Evolutionary conservation across 2,329 filamentous ascomycete genomes (phyloP).

Genomic region (Elsinoe fawcettii): DNA sequence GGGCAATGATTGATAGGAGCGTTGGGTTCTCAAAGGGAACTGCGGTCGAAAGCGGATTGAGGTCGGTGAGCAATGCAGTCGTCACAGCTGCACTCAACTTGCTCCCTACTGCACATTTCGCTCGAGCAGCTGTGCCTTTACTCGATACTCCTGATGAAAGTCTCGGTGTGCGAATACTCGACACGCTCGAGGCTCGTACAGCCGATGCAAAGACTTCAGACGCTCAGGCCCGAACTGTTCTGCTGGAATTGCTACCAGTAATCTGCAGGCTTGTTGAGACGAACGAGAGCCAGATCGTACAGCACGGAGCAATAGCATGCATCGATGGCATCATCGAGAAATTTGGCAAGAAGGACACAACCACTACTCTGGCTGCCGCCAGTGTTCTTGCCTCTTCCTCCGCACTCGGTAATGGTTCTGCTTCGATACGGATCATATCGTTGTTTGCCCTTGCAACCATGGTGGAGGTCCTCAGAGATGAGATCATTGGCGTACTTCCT

Average conservation of each 20-base stretch:
- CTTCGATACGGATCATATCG: conserved; percentile 70
- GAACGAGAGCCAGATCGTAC: conserved; percentile 59
- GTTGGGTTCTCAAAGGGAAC: conserved; percentile 14
- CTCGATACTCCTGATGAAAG: conserved; percentile 68
- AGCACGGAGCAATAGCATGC: conserved; percentile 78
- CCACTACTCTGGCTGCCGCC: conserved; percentile 67
- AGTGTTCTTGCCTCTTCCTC: conserved; percentile 66
- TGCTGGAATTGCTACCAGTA: conserved; percentile 73
- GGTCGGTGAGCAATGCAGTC: conserved; percentile 49
- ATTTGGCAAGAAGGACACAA: conserved; percentile 85
- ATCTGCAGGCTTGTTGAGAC: conserved; percentile 68
- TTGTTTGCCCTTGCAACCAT: conserved; percentile 81
- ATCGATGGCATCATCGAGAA: conserved; percentile 90
- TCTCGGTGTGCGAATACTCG: conserved; percentile 67
- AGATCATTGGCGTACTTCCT: conserved; percentile 75
- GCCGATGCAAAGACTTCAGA: conserved; percentile 65
- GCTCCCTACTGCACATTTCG: conserved; percentile 78
- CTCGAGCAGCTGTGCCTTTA: conserved; percentile 77
- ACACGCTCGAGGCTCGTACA: conserved; percentile 72
- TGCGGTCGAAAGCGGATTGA: conserved; percentile 39
- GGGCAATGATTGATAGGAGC: conserved; percentile 32
- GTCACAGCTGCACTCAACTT: conserved; percentile 76
- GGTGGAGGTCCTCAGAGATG: conserved; percentile 78
- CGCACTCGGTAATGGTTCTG: conserved; percentile 67
- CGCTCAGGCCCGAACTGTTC: conserved; percentile 55